A percentile compares a stretch with the other conserved stretches of the same genome.
These are phyloP conservation scores for Leptographium galeiforme DNA, from an alignment of 2,329 filamentous ascomycete genomes.

Conservation along the genomic window DNA sequence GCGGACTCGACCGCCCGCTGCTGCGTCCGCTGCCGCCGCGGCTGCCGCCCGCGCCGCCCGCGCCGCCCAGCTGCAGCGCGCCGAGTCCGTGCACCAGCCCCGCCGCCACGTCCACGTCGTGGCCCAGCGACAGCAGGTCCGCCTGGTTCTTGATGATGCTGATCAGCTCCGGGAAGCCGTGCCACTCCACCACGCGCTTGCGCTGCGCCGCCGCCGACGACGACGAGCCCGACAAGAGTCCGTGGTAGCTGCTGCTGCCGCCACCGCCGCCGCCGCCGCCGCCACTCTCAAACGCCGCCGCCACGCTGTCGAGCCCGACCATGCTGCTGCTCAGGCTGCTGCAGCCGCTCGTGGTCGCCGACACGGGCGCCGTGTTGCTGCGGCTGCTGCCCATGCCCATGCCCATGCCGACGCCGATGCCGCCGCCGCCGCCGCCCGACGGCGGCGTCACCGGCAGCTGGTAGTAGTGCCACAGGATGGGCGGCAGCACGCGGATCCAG, in stretches of 20 bases:
- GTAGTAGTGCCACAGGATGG: constrained; percentile 67
- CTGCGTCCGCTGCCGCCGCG: not conserved
- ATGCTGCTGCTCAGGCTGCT: constrained; percentile 5
- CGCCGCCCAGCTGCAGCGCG: not conserved
- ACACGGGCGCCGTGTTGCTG: constrained; percentile 20
- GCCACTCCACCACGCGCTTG: constrained; percentile 45
- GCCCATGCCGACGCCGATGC: constrained; percentile 12
- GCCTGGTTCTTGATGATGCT: constrained; percentile 65
- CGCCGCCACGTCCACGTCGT: constrained; percentile 48
- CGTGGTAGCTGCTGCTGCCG: constrained; percentile 22
- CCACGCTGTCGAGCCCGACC: not conserved
- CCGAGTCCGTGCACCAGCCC: not conserved
- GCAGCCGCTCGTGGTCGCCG: constrained; percentile 10
- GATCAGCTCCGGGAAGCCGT: constrained; percentile 56
- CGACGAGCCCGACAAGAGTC: not conserved
- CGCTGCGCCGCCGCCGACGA: not conserved
- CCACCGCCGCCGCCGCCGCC: constrained; percentile 10
- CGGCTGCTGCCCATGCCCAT: constrained; percentile 20
- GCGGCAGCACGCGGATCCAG: constrained; percentile 71
- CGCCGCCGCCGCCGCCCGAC: constrained; percentile 21
- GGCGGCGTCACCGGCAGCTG: constrained; percentile 10
- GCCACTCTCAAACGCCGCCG: not conserved
- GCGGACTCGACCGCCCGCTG: not conserved
- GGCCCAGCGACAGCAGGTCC: constrained; percentile 59
- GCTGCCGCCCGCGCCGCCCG: too few species aligned